Evolutionary conservation across 192 early-diverging fungal genomes (phyloP).

Genomic region (Glomus cerebriforme): DNA sequence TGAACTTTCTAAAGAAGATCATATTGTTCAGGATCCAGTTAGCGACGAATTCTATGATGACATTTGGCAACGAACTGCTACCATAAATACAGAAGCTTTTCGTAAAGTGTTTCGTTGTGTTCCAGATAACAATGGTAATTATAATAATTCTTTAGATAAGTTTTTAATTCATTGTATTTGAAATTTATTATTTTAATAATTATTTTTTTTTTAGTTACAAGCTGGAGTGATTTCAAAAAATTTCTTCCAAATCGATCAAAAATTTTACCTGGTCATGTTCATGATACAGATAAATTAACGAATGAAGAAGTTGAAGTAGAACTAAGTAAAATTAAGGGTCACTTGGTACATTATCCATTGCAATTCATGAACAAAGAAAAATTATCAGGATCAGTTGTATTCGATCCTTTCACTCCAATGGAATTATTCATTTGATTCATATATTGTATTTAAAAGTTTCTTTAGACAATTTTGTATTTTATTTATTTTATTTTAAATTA

Average conservation of each 20-base stretch:
- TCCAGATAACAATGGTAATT: constrained; percentile 69
- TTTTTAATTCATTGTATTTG: not conserved
- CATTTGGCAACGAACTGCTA: constrained; percentile 67
- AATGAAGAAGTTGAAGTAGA: constrained; percentile 42
- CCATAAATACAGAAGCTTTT: constrained; percentile 68
- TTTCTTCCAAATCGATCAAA: constrained; percentile 51
- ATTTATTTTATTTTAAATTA: too few species aligned
- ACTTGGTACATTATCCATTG: constrained; percentile 43
- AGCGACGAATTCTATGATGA: constrained; percentile 53
- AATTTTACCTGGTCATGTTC: constrained; percentile 47
- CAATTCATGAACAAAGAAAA: constrained; percentile 42
- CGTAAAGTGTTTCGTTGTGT: constrained; percentile 83
- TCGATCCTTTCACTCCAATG: constrained; percentile 55
- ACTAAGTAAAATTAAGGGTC: constrained; percentile 46
- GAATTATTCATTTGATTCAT: constrained; percentile 52
- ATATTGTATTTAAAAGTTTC: too few species aligned
- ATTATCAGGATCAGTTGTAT: constrained; percentile 35
- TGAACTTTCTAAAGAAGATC: constrained; percentile 41
- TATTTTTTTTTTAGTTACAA: constrained; percentile 38
- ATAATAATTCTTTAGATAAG: not conserved
- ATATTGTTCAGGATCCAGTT: constrained; percentile 67
- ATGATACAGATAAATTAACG: not conserved
- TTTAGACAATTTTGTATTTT: too few species aligned
- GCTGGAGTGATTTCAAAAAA: constrained; percentile 54
- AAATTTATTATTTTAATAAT: not conserved